Evolutionary conservation across 2,329 filamentous ascomycete species (phyloP).

Genomic region (Myriosclerotinia curreyana): DNA sequence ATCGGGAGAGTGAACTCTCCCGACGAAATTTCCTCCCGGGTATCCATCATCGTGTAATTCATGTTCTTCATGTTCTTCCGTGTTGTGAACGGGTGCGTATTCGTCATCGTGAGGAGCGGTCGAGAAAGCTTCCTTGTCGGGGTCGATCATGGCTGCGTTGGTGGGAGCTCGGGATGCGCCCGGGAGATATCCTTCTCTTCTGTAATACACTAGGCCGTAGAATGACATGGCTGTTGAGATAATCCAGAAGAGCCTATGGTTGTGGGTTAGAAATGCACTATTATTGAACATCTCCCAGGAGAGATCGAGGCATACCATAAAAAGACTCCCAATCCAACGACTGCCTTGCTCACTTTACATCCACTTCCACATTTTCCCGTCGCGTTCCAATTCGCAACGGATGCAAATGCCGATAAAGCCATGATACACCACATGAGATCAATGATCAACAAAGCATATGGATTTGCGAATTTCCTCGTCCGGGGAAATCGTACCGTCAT

Average conservation of each 20-base stretch:
- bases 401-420: slow-evolving; percentile 65
- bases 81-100: slow-evolving; percentile 59
- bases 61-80: slow-evolving; percentile 35
- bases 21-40: slow-evolving; percentile 10
- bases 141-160: slow-evolving; percentile 54
- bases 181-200: slow-evolving; percentile 58
- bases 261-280: slow-evolving; percentile 16
- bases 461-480: slow-evolving; percentile 59
- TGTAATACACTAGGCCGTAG: slow-evolving; percentile 60
- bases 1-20: slow-evolving; percentile 14
- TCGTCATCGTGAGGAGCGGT: slow-evolving; percentile 66
- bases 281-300: slow-evolving; percentile 2
- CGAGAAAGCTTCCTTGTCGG: slow-evolving; percentile 67
- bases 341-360: slow-evolving; percentile 60
- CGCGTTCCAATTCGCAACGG: slow-evolving; percentile 62
- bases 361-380: slow-evolving; percentile 52
- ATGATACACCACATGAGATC: slow-evolving; percentile 58
- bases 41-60: slow-evolving; percentile 28
- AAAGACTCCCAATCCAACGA: slow-evolving; percentile 62
- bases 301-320: slow-evolving; percentile 51
- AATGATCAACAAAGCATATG: slow-evolving; percentile 57
- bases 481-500: slow-evolving; percentile 63
- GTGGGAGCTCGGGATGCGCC: slow-evolving; percentile 42
- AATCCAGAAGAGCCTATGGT: slow-evolving; percentile 53
- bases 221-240: slow-evolving; percentile 54